Conservation (phyloP, 176 grass and related monocot species). For the Puya raimondii region DNA sequence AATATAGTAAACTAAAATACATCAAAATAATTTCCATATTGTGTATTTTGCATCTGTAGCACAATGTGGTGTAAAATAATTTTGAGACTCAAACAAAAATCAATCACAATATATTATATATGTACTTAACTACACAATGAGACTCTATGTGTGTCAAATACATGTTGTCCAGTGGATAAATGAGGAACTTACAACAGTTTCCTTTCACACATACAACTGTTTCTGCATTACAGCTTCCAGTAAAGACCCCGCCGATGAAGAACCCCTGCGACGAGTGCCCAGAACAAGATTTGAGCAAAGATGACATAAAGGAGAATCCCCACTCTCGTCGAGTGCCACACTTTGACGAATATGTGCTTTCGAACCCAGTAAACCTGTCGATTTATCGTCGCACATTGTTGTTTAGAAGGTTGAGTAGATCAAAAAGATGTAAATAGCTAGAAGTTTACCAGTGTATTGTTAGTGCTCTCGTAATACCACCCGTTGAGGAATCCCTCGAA, state of each 20-base stretch:
- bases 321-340: slow-evolving; percentile 65
- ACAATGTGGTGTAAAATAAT: not conserved
- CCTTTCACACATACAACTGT: not conserved
- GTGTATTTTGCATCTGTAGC: not conserved
- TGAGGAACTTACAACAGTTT: not conserved
- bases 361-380: slow-evolving; percentile 82
- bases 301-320: slow-evolving; percentile 83
- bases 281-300: slow-evolving; percentile 81
- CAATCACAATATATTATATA: slow-evolving; percentile 1
- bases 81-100: not conserved
- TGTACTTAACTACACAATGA: not conserved
- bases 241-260: slow-evolving; percentile 57
- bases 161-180: not conserved
- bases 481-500: slow-evolving; percentile 97
- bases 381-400: not conserved
- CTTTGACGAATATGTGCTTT: slow-evolving; percentile 70
- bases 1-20: too few species aligned
- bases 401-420: not conserved
- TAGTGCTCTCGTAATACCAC: slow-evolving; percentile 78
- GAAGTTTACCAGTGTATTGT: slow-evolving; percentile 73
- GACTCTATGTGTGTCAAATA: not conserved
- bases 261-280: slow-evolving; percentile 60
- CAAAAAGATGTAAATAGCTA: not conserved
- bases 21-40: too few species aligned
- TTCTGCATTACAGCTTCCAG: slow-evolving; percentile 62